Conservation (phyloP, 129 eudicot species). For the Dittrichia graveolens region DNA sequence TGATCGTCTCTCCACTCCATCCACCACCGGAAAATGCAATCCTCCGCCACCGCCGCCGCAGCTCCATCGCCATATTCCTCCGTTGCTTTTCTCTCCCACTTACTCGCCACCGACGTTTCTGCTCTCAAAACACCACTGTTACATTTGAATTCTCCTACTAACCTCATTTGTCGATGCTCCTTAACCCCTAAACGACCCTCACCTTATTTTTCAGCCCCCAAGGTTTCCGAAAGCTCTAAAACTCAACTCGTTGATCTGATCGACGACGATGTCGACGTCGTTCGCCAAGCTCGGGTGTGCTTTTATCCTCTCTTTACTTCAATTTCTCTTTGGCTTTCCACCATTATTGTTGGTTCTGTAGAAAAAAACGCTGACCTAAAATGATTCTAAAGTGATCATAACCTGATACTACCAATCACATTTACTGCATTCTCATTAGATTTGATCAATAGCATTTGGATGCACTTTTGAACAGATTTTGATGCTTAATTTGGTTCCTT, state of each 20-base stretch:
- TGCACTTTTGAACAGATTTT: too few relatives aligned
- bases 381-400: neutral
- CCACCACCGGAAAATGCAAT: conserved; percentile 41
- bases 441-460: too few relatives aligned
- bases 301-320: conserved; percentile 7
- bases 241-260: conserved; percentile 26
- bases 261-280: conserved; percentile 33
- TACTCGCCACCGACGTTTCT: conserved; percentile 26
- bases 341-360: neutral
- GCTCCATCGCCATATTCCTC: conserved; percentile 20
- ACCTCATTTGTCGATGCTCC: conserved; percentile 31
- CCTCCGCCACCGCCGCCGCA: conserved; percentile 37
- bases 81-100: conserved; percentile 35
- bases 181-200: conserved; percentile 27
- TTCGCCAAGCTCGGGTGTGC: conserved; percentile 60
- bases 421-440: neutral
- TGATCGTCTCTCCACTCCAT: neutral
- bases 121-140: conserved; percentile 1
- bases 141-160: neutral
- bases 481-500: too few relatives aligned
- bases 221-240: conserved; percentile 28
- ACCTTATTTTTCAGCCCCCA: conserved; percentile 22
- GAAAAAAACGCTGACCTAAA: neutral
- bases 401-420: neutral
- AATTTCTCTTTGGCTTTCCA: neutral